phyloP scores from a whole-genome alignment of 2,329 filamentous ascomycete species.

The Colletotrichum sp. region DNA sequence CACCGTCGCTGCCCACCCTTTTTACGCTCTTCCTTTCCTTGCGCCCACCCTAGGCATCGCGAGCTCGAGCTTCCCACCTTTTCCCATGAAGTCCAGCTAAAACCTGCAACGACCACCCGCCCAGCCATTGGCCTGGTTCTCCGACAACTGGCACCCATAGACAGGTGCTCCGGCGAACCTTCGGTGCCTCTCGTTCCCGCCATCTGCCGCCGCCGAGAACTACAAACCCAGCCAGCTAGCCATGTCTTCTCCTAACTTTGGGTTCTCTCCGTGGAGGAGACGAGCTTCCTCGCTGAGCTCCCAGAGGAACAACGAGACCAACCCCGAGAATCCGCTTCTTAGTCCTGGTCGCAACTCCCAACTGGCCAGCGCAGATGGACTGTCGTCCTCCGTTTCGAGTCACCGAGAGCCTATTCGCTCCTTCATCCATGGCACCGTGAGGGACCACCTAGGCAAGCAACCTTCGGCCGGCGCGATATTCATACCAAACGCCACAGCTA shows the following conservation, averaged over 20 bases:
- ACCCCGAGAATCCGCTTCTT: constrained; percentile 24
- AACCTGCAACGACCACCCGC: background rate
- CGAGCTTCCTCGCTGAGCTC: constrained; percentile 27
- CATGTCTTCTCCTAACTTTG: constrained; percentile 52
- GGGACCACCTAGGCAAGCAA: constrained; percentile 60
- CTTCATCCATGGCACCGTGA: constrained; percentile 70
- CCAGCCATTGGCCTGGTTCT: constrained; percentile 1
- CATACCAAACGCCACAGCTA: background rate
- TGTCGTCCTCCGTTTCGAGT: constrained; percentile 39
- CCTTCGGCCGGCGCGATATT: background rate
- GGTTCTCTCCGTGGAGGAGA: constrained; percentile 54
- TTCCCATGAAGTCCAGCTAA: constrained; percentile 11
- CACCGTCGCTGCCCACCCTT: constrained; percentile 3
- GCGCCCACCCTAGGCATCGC: background rate
- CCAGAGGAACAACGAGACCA: constrained; percentile 21
- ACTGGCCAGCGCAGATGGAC: constrained; percentile 29
- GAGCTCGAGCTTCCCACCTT: constrained; percentile 8
- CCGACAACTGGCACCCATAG: background rate
- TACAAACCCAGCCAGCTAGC: background rate
- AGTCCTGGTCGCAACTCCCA: constrained; percentile 17
- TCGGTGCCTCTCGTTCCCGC: background rate
- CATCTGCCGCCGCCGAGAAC: background rate
- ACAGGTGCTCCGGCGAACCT: constrained; percentile 4
- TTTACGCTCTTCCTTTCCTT: background rate
- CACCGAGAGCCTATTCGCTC: constrained; percentile 73